These are phyloP conservation scores for Aspergillus calidoustus DNA, from an alignment of 2,329 filamentous ascomycete species.

Conservation along the genomic window DNA sequence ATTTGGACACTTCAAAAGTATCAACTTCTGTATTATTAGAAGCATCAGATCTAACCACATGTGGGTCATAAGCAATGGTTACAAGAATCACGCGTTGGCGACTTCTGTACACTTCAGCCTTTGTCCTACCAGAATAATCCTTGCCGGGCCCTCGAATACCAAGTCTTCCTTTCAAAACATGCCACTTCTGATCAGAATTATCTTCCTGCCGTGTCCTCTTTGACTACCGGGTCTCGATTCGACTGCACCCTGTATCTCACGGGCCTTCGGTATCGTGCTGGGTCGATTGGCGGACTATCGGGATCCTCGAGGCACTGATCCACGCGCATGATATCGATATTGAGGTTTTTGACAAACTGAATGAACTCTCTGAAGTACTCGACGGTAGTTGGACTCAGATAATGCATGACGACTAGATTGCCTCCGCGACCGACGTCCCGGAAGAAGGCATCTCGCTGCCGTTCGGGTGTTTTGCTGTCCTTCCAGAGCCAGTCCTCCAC, in stretches of 20 bases:
- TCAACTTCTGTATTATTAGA: slow-evolving; percentile 15
- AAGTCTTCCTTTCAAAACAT: not conserved
- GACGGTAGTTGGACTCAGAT: slow-evolving; percentile 68
- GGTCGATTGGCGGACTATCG: slow-evolving; percentile 24
- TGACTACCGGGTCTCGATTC: not conserved
- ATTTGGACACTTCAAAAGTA: slow-evolving; percentile 3
- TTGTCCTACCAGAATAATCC: not conserved
- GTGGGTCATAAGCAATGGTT: slow-evolving; percentile 8
- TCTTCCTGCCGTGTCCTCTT: not conserved
- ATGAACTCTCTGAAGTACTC: slow-evolving; percentile 68
- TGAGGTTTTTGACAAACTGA: slow-evolving; percentile 64
- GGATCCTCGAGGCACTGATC: slow-evolving; percentile 70
- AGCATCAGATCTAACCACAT: slow-evolving; percentile 9
- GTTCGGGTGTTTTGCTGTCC: slow-evolving; percentile 63
- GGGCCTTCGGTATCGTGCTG: not conserved
- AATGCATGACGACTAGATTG: slow-evolving; percentile 71
- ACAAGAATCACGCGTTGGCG: slow-evolving; percentile 3
- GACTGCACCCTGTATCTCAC: slow-evolving; percentile 7
- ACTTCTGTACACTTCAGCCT: not conserved
- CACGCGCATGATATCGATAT: slow-evolving; percentile 68
- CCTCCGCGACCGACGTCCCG: slow-evolving; percentile 66
- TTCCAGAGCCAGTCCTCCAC: slow-evolving; percentile 75
- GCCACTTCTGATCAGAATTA: not conserved
- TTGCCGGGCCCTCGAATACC: not conserved
- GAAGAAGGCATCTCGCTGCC: slow-evolving; percentile 69